Evolutionary conservation across 2,329 filamentous ascomycete genomes (phyloP), one percentile per base, ranked within the genome.

Genomic region (Colletotrichum acutatum): DNA sequence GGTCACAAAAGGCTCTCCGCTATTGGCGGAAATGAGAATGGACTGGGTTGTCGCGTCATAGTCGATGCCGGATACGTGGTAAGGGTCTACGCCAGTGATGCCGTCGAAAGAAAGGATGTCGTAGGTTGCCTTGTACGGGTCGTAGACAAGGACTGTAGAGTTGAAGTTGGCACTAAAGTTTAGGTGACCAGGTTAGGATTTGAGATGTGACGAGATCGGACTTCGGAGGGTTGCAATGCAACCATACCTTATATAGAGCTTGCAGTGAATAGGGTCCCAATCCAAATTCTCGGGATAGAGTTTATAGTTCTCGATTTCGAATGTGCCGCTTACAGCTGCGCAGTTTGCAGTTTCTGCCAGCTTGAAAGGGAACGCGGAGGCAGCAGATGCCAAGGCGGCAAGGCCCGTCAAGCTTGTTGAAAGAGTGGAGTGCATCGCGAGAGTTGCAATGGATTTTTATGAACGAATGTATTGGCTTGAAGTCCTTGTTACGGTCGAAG

Each of bases 181-280:
- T 49, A 19, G 19, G 42, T 7, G 42, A 49, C 42, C 42, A 49
- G 19, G 19, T 49, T 22, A 49, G 42, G 8, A 49, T 11, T 8
- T 22, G 42, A 22, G 19, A 49, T 49, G 42, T 49, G 19, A 49
- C 19, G 8, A 49, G 7, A 49, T 11, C 19, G 19, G 42, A 49
- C 8, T 3, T 49, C 28, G 32, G 52, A n/a, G 61, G 28, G 28
- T 22, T 53, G 19, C 28, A 46, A 19, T 30, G 9, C 24, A 53
- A 26, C 42, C 42, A 49, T 54, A 64, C 46, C 61, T 34, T 46
- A 64, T 64, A 19, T 64, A 64, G 26, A 64, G 46, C 28, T 64
- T 53, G 28, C 34, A 54, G 26, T 64, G 46, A 34, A 34, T 49
- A 14, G 46, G 61, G n/a, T 54, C 46, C 46, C 42, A 64, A 37